A percentile compares a stretch with the other conserved stretches of the same genome.
phyloP scores from a whole-genome alignment of 2,329 filamentous ascomycete genomes.

The Chaetomium sp. region DNA sequence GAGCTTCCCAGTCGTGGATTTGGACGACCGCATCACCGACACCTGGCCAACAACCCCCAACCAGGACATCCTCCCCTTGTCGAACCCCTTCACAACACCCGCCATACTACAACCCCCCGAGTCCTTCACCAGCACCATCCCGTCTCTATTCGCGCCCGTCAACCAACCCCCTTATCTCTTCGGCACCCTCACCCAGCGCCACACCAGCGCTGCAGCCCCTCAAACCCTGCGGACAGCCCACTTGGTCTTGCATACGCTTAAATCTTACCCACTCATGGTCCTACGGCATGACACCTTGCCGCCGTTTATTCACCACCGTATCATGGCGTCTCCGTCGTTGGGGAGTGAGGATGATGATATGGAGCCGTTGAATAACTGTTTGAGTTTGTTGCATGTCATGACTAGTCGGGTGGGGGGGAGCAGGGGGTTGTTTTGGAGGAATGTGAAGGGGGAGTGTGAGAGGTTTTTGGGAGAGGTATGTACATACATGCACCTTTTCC shows the following conservation, averaged over 20 bases:
- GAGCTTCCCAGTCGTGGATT: no score
- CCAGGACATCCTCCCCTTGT: no score
- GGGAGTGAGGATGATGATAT: neutral
- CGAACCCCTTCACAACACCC: no score
- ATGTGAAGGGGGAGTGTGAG: slow-evolving; percentile 3
- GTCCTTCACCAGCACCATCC: neutral
- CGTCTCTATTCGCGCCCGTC: neutral
- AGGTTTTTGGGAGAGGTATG: neutral
- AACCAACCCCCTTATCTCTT: neutral
- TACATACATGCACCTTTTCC: neutral
- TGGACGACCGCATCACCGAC: no score
- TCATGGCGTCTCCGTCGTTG: neutral
- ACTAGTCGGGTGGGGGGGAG: neutral
- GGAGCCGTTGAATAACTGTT: slow-evolving; percentile 5
- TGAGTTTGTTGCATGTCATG: slow-evolving; percentile 2
- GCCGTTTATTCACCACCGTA: neutral
- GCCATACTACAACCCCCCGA: no score
- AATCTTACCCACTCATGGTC: slow-evolving; percentile 1
- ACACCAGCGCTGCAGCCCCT: neutral
- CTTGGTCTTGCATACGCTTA: neutral
- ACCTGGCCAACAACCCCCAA: no score
- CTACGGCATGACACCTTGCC: neutral
- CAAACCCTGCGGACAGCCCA: neutral
- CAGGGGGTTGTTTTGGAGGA: slow-evolving; percentile 1
- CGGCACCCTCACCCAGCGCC: neutral